Percentiles rank a stretch among this genome's conserved stretches.
Evolutionary conservation across 2,329 filamentous ascomycete genomes (phyloP).

Genomic region (Neonectria hederae): DNA sequence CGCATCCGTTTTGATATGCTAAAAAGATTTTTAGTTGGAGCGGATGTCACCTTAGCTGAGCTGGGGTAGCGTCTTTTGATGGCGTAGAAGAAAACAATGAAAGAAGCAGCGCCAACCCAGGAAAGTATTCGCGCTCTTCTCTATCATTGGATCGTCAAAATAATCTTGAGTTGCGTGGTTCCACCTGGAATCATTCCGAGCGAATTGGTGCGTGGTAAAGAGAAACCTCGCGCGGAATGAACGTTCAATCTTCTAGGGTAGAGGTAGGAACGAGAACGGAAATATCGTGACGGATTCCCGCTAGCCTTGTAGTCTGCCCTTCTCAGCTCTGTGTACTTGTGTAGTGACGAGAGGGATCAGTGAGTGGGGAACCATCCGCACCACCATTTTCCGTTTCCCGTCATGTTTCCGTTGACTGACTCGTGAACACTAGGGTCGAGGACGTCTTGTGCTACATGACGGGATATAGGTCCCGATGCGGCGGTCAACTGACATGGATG

Average conservation of each 20-base stretch:
- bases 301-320: constrained; percentile 25
- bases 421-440: constrained; percentile 22
- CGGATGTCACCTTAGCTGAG: constrained; percentile 36
- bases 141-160: background rate
- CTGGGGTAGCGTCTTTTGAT: constrained; percentile 23
- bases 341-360: constrained; percentile 17
- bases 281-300: constrained; percentile 34
- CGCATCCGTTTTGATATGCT: background rate
- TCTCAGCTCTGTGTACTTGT: constrained; percentile 29
- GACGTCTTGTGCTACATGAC: background rate
- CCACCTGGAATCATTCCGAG: background rate
- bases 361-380: constrained; percentile 35
- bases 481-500: background rate
- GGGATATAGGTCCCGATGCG: constrained; percentile 19
- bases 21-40: constrained; percentile 8
- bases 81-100: background rate
- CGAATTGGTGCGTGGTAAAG: too few species aligned
- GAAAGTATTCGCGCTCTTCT: background rate
- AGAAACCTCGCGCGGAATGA: background rate
- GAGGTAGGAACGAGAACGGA: constrained; percentile 10
- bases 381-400: constrained; percentile 31
- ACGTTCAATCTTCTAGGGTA: background rate
- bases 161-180: background rate
- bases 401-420: constrained; percentile 35
- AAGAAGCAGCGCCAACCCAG: background rate